A percentile compares a stretch with the other conserved stretches of the same genome.
Conservation (phyloP, 441 rosid species). For the Sinapis alba region DNA sequence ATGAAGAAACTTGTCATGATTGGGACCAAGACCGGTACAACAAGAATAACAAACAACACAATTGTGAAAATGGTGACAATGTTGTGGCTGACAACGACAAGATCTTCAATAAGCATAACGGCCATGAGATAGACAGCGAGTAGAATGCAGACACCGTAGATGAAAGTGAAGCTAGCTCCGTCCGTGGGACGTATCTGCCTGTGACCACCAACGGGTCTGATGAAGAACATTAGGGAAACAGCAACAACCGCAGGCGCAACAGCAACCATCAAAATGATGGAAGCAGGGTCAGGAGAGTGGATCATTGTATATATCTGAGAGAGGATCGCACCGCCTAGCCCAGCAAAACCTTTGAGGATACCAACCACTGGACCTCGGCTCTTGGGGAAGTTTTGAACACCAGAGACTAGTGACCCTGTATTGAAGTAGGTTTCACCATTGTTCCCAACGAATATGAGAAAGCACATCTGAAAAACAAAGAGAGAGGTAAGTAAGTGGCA, state of each 20-base stretch:
- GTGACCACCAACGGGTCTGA: conserved; percentile 95
- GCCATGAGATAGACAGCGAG: conserved; percentile 90
- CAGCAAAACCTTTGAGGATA: conserved; percentile 96
- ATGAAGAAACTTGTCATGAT: conserved; percentile 53
- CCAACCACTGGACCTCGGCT: conserved; percentile 98
- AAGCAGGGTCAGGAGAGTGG: conserved; percentile 74
- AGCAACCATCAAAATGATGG: conserved; percentile 93
- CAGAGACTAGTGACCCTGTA: conserved; percentile 86
- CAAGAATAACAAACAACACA: conserved; percentile 62
- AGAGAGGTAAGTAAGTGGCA: not conserved
- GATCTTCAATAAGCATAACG: conserved; percentile 86
- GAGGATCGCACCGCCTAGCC: conserved; percentile 90
- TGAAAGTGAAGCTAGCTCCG: conserved; percentile 61
- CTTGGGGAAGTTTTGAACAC: conserved; percentile 95
- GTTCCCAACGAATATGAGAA: conserved; percentile 85
- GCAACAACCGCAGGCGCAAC: conserved; percentile 89
- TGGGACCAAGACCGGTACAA: conserved; percentile 74
- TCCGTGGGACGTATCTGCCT: conserved; percentile 77
- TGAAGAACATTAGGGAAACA: conserved; percentile 72
- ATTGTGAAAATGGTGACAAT: conserved; percentile 52
- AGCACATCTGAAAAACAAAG: conserved; percentile 61
- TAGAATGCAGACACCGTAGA: conserved; percentile 80
- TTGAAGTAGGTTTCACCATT: conserved; percentile 98
- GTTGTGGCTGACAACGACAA: conserved; percentile 55
- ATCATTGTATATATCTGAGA: conserved; percentile 81